phyloP scores from a whole-genome alignment of 2,329 filamentous ascomycete species.

The Chaetothyriales sp. region DNA sequence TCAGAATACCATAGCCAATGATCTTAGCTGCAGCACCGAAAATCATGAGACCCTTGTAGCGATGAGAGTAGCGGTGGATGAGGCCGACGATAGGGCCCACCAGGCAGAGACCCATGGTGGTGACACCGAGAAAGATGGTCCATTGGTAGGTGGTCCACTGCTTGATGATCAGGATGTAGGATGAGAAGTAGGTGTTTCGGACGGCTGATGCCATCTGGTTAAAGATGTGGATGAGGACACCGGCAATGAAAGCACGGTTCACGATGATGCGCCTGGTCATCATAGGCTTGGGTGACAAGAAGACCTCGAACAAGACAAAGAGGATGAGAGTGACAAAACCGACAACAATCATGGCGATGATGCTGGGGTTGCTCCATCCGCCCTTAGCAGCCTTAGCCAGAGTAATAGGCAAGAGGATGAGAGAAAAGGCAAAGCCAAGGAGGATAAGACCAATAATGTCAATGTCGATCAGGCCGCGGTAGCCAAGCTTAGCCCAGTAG shows the following conservation, averaged over 20 bases:
- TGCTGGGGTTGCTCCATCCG: background rate
- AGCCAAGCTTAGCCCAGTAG: slow-evolving; percentile 1
- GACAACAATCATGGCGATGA: slow-evolving; percentile 4
- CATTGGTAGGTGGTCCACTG: slow-evolving; percentile 28
- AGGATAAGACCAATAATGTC: slow-evolving; percentile 37
- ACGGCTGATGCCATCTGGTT: slow-evolving; percentile 19
- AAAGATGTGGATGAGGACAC: slow-evolving; percentile 16
- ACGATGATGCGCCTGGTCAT: slow-evolving; percentile 25
- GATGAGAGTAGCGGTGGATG: slow-evolving; percentile 24
- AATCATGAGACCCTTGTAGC: slow-evolving; percentile 30
- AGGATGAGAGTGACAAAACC: background rate
- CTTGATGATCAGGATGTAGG: slow-evolving; percentile 23
- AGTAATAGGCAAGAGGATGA: slow-evolving; percentile 1
- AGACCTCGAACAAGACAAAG: slow-evolving; percentile 37
- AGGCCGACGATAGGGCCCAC: slow-evolving; percentile 22
- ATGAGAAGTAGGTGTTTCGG: slow-evolving; percentile 19
- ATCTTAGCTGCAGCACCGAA: slow-evolving; percentile 25
- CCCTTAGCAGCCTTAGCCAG: slow-evolving; percentile 10
- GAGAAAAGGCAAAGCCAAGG: background rate
- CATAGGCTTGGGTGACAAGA: slow-evolving; percentile 36
- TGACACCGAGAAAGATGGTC: slow-evolving; percentile 28
- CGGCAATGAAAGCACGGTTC: slow-evolving; percentile 18
- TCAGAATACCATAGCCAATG: slow-evolving; percentile 25
- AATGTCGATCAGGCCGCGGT: slow-evolving; percentile 16
- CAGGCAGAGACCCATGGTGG: slow-evolving; percentile 27